A percentile compares a stretch with the other conserved stretches of the same genome.
Conservation (phyloP, 2,329 filamentous ascomycete species). For the Gremmenia infestans region DNA sequence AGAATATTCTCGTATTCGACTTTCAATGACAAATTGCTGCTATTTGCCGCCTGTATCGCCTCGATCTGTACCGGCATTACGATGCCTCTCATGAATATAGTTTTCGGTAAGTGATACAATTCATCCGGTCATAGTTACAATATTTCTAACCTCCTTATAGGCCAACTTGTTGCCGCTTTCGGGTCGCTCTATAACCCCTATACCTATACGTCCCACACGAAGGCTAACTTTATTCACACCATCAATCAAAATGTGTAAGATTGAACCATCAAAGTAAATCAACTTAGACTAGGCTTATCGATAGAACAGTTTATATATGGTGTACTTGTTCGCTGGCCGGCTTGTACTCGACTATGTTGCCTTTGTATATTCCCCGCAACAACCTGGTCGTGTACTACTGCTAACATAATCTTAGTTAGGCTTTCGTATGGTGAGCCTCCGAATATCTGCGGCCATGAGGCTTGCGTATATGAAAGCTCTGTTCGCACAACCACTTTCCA, state of each 20-base stretch:
- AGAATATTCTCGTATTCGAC: slow-evolving; percentile 22
- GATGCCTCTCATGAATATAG: slow-evolving; percentile 52
- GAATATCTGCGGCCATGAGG: slow-evolving; percentile 54
- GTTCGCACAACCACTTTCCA: slow-evolving; percentile 60
- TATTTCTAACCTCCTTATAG: not conserved
- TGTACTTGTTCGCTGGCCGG: slow-evolving; percentile 53
- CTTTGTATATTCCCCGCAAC: slow-evolving; percentile 35
- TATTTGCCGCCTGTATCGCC: slow-evolving; percentile 37
- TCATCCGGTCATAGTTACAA: not conserved
- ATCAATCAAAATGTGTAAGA: slow-evolving; percentile 38
- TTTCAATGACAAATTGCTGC: slow-evolving; percentile 10
- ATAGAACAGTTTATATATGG: slow-evolving; percentile 45
- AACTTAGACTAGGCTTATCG: slow-evolving; percentile 24
- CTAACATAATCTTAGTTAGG: slow-evolving; percentile 24
- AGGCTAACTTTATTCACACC: slow-evolving; percentile 44
- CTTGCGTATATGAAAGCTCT: slow-evolving; percentile 60
- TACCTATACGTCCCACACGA: slow-evolving; percentile 31
- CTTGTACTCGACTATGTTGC: slow-evolving; percentile 51
- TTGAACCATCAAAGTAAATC: not conserved
- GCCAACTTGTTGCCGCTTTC: slow-evolving; percentile 34
- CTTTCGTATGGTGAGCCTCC: slow-evolving; percentile 56
- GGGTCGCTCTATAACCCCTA: slow-evolving; percentile 47
- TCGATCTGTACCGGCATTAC: slow-evolving; percentile 50
- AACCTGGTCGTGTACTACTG: not conserved
- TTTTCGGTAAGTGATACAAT: slow-evolving; percentile 42